Evolutionary conservation across 768 basidiomycete genomes (phyloP), one percentile per base, ranked within the genome.

Genomic region (Neoboletus brunneissimus): DNA sequence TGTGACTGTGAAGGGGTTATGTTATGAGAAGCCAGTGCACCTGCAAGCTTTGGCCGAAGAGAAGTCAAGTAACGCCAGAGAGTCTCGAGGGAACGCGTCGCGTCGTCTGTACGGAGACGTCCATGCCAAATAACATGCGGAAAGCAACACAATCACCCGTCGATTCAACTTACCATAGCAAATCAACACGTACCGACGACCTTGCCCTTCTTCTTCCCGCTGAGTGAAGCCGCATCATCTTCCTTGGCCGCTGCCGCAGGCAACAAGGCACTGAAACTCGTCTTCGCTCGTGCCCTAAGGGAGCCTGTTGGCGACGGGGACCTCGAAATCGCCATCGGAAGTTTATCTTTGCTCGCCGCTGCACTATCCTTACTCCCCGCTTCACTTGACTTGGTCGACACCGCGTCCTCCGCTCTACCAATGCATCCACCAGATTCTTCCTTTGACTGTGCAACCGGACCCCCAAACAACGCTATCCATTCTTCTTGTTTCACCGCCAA

Each of bases 61-160:
- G 97, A 94, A 2, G 92, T 85, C 8, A 98, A 82, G 68, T 94
- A 98, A 12, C 87, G 83, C 59, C 93, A 80, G 5, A 99, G 81
- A 0, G 89, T 87, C 69, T 98, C 94, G n/a, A 96, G 77, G 2
- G 95, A 89, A 22, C 83, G 81, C 47, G 79, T 78, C 54, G 81
- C 76, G 31, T 85, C 81, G 60, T 87, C 89, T 86, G 57, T 20
- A 55, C 25, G 5, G 43, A 29, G 29, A 34, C 0, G n/a, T 12
- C 44, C 51, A 29, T 16, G 27, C 16, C 47, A 27, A 43, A 8
- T 32, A 27, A 6, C 1, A 47, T 10, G 41, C 32, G 46, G 31
- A 34, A 48, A 53, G 32, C 1, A 27, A 25, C 10, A 41, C 6
- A 2, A 38, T 61, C 15, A 64, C 15, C 38, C 23, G 15, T 10